Conservation (phyloP, 139 green algal species). For the Chlamydomonas schloesseri region DNA sequence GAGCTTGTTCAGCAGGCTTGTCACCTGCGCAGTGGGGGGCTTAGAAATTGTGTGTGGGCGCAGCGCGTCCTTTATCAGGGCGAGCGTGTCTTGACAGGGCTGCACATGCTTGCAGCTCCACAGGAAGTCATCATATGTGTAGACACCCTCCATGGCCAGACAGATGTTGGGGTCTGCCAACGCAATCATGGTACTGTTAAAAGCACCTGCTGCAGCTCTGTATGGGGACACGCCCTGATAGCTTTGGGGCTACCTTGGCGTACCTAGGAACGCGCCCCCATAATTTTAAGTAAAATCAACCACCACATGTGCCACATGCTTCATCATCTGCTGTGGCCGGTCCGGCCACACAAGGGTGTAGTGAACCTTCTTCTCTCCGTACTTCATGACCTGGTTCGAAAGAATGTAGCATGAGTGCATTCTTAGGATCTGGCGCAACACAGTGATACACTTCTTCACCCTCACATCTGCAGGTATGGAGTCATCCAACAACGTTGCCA, state of each 20-base stretch:
- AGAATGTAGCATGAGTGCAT: background rate
- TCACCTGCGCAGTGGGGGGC: too few relatives aligned
- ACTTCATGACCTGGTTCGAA: background rate
- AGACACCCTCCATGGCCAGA: too few relatives aligned
- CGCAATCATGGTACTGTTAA: too few relatives aligned
- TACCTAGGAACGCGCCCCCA: too few relatives aligned
- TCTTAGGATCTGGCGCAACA: background rate
- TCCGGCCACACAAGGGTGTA: background rate
- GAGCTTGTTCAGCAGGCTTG: too few relatives aligned
- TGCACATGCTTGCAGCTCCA: background rate
- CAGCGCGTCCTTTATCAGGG: background rate
- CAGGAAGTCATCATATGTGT: background rate
- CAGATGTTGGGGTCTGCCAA: too few relatives aligned
- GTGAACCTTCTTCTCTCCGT: background rate
- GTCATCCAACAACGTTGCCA: background rate
- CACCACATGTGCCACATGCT: background rate
- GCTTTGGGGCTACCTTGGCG: too few relatives aligned
- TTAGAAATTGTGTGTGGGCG: too few relatives aligned
- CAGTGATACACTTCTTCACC: background rate
- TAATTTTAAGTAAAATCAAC: background rate
- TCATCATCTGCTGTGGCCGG: background rate
- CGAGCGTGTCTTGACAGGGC: too few relatives aligned
- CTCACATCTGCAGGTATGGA: background rate
- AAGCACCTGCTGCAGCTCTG: too few relatives aligned
- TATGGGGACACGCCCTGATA: too few relatives aligned